Evolutionary conservation across 176 grass and related monocot genomes (phyloP).

Genomic region (Pontederia crassipes): DNA sequence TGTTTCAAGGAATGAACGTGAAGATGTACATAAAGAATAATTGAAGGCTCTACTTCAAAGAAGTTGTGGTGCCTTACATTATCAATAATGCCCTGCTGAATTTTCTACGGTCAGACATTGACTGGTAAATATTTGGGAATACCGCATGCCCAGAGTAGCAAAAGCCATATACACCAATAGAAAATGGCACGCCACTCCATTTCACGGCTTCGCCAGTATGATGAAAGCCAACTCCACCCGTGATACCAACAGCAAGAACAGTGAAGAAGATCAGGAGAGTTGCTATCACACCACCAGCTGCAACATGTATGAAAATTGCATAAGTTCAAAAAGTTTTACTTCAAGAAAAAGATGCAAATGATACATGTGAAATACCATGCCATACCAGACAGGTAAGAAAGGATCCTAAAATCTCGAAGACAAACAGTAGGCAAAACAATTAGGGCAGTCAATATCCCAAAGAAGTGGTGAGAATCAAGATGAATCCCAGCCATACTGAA

Average conservation of each 20-base stretch:
- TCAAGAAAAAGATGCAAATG: slow-evolving; percentile 1
- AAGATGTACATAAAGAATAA: slow-evolving; percentile 2
- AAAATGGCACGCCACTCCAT: slow-evolving; percentile 67
- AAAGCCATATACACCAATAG: slow-evolving; percentile 88
- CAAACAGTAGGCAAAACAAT: slow-evolving; percentile 83
- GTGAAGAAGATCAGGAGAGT: slow-evolving; percentile 68
- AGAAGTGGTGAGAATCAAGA: slow-evolving; percentile 56
- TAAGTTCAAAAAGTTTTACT: not conserved
- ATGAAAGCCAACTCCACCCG: slow-evolving; percentile 56
- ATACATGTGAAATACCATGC: not conserved
- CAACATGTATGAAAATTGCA: slow-evolving; percentile 1
- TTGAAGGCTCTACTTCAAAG: not conserved
- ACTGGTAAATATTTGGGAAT: slow-evolving; percentile 95
- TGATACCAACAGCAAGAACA: slow-evolving; percentile 45
- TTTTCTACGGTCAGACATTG: slow-evolving; percentile 85
- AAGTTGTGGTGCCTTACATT: slow-evolving; percentile 16
- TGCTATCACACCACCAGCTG: slow-evolving; percentile 65
- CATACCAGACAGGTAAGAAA: slow-evolving; percentile 84
- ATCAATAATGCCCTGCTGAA: slow-evolving; percentile 73
- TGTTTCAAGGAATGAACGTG: slow-evolving; percentile 27
- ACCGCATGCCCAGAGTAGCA: slow-evolving; percentile 80
- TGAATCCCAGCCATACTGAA: slow-evolving; percentile 54
- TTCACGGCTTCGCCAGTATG: slow-evolving; percentile 50
- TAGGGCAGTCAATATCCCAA: slow-evolving; percentile 68
- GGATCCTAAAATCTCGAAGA: slow-evolving; percentile 68